These are phyloP conservation scores for Sporothrix sp. DNA, from an alignment of 2,329 filamentous ascomycete species.

Conservation along the genomic window DNA sequence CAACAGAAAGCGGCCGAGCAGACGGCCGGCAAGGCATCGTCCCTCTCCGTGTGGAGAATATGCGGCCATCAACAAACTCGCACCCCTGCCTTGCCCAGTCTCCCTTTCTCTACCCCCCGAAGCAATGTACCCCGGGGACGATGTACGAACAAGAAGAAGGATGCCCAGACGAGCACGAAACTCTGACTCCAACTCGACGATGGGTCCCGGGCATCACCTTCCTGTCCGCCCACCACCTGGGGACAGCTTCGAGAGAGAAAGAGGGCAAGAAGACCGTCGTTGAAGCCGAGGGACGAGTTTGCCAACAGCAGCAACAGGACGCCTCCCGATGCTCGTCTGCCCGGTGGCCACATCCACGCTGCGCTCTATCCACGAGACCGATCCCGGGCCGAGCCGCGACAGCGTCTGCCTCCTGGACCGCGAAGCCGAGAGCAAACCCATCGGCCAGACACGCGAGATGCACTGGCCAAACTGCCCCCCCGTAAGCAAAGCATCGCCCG, in stretches of 20 bases:
- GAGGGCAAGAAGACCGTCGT: conserved; percentile 6
- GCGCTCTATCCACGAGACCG: conserved; percentile 2
- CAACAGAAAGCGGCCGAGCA: not conserved
- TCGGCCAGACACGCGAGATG: not conserved
- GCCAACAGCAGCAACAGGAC: conserved; percentile 1
- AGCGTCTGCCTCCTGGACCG: not conserved
- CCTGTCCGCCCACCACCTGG: not conserved
- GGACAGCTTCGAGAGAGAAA: not conserved
- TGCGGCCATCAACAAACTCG: not conserved
- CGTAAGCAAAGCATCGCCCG: not conserved
- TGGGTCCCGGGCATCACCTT: conserved; percentile 55
- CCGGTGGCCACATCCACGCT: not conserved
- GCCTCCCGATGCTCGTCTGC: not conserved
- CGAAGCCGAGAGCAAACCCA: not conserved
- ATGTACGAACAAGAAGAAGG: conserved; percentile 13
- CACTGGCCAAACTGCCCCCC: not conserved
- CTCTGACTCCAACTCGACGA: conserved; percentile 92
- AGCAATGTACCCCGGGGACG: not conserved
- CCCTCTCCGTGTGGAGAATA: not conserved
- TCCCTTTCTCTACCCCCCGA: not conserved
- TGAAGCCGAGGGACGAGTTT: not conserved
- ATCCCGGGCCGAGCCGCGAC: not conserved
- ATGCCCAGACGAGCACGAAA: conserved; percentile 69
- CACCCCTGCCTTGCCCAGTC: not conserved
- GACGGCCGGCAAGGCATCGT: not conserved